Evolutionary conservation across 768 basidiomycete genomes (phyloP), one percentile per base, ranked within the genome.

Genomic region (Roridomyces roridus): DNA sequence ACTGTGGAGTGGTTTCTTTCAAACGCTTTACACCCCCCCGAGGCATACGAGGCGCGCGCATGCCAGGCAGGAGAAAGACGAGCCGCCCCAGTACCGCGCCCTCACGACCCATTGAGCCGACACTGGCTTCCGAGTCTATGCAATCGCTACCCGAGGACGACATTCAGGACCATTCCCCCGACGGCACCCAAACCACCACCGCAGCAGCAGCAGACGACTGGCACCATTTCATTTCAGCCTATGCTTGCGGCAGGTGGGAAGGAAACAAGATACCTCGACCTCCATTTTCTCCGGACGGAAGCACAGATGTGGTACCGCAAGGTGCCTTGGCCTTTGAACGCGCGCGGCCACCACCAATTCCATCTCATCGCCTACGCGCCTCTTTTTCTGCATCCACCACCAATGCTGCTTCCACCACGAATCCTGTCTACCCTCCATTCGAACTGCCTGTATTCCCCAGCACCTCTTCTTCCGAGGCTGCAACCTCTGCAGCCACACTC

Each of bases 171-270:
- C 31, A 42, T 14, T n/a, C 51, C n/a, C 12, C 31, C 10, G 18
- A 5, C 17, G 47, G 24, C 45, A 4, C 34, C 41, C 24, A 44
- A 12, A 9, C 24, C 17, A 12, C 35, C 43, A 17, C n/a, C 20
- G 25, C 17, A 23, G 10, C 17, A 7, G 6, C 34, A 2, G 56
- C 21, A 18, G 24, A 23, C 59, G 88, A 92, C 67, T 94, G 92
- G 92, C 77, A 80, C 17, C 82, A 84, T 0, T 94, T 94, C 69
- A 85, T 91, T 59, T 72, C 77, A n/a, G 86, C 89, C 0, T 94
- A 94, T 69, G 84, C 89, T 0, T 67, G 78, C 17, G 92, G 92
- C 10, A 80, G 84, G 57, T 94, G 92, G 92, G 89, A 91, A 68
- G 91, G 92, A 7, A 85, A 85, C 57, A 79, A 77, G 51, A 87